phyloP scores from a whole-genome alignment of 1,284 basidiomycete genomes.

The Somion occarium region DNA sequence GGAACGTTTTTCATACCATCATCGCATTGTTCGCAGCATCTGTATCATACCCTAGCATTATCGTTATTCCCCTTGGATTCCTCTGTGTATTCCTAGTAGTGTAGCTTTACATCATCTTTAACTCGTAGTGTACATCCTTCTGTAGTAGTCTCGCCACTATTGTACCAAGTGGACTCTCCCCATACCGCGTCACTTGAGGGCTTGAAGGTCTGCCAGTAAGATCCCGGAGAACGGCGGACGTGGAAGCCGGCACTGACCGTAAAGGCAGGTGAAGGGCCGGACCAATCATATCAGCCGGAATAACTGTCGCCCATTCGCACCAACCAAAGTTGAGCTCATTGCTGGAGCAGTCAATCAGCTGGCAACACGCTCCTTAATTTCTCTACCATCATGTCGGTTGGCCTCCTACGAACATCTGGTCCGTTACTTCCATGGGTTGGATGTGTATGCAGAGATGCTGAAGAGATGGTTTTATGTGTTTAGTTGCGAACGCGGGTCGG shows the following conservation, averaged over 20 bases:
- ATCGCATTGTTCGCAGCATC: not conserved
- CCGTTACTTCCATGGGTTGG: slow-evolving; percentile 10
- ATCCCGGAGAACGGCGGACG: not conserved
- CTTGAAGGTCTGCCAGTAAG: not conserved
- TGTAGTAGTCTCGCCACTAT: not conserved
- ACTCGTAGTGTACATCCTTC: not conserved
- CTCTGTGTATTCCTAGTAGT: not conserved
- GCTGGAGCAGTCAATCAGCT: not conserved
- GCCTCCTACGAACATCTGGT: slow-evolving; percentile 45
- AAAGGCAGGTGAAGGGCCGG: not conserved
- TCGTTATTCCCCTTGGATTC: not conserved
- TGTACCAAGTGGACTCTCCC: no score
- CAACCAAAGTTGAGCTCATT: slow-evolving; percentile 3
- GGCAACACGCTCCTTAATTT: slow-evolving; percentile 8
- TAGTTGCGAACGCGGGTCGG: slow-evolving; percentile 41
- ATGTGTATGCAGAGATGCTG: not conserved
- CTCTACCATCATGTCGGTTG: slow-evolving; percentile 44
- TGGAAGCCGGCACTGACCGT: not conserved
- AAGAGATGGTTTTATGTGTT: slow-evolving; percentile 1
- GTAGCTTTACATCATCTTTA: not conserved
- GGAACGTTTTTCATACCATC: not conserved
- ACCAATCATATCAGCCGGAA: slow-evolving; percentile 5
- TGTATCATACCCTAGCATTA: not conserved
- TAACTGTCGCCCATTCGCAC: not conserved
- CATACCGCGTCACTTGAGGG: no score